A percentile compares a stretch with the other conserved stretches of the same genome.
These are phyloP conservation scores for Clavariopsis aquatica DNA, from an alignment of 495 filamentous ascomycete species.

Conservation along the genomic window DNA sequence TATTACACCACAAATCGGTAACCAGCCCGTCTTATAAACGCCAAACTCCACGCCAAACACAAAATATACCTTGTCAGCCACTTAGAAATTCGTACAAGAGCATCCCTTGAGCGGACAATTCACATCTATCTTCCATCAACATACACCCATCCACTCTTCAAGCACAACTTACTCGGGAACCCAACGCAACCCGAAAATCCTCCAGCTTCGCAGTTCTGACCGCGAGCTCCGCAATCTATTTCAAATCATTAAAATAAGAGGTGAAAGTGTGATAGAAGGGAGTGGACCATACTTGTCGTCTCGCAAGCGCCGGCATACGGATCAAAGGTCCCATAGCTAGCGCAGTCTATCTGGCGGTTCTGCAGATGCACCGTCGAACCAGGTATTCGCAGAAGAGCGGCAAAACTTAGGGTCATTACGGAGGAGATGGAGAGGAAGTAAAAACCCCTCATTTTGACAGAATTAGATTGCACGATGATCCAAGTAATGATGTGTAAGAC, in stretches of 20 bases:
- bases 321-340: not conserved
- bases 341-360: not conserved
- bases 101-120: conserved; percentile 9
- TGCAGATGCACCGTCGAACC: not conserved
- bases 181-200: conserved; percentile 10
- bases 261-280: not conserved
- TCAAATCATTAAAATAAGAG: not conserved
- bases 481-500: no score
- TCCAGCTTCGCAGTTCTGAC: not conserved
- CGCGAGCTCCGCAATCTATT: not conserved
- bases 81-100: conserved; percentile 4
- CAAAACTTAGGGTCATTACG: not conserved
- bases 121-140: not conserved
- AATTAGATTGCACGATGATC: no score
- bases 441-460: not conserved
- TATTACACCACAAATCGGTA: no score
- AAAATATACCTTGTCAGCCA: no score
- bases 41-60: no score
- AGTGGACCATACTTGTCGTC: not conserved
- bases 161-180: not conserved
- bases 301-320: not conserved
- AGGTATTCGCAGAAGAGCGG: not conserved
- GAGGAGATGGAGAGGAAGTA: not conserved
- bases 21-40: no score
- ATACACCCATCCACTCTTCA: not conserved